Evolutionary conservation across 805 yeast genomes (phyloP), one percentile per base, ranked within the genome.

Genomic region (Starmerella cellae): DNA sequence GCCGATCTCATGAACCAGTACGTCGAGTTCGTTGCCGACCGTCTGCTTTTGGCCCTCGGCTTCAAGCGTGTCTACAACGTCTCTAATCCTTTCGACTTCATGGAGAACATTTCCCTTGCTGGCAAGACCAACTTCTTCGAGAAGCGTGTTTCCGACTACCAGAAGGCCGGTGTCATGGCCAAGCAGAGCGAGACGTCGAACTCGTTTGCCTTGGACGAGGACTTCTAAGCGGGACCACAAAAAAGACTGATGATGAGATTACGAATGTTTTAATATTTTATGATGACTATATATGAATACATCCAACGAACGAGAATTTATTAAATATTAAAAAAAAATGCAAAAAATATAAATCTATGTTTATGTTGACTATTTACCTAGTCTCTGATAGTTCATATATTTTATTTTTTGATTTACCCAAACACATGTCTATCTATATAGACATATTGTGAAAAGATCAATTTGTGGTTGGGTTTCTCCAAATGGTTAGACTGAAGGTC

Each of bases 111-210:
- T 59, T 88, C 97, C 8, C 75, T 88, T 56, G 94, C 96, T 46
- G 98, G 98, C 67, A 88, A 88, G 76, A 88, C 98, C 57, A 88
- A 91, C 73, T 88, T 88, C 77, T 88, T 88, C 61, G 98, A 88
- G 73, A 88, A 88, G 77, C 82, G 98, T 69, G 98, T 88, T 45
- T 82, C 94, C 45, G 98, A 88, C 67, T 88, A 88, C 69, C 98
- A 88, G 70, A 91, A 88, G 71, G 97, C 98, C 45, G 97, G 98
- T 71, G 98, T 88, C 59, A 88, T 88, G 91, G 88, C 94, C 53
- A 71, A 72, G 53, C 73, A 75, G 48, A 68, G 65, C 50, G 71
- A 69, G 60, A 38, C 38, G 38, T 32, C 44, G 23, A 39, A 42
- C 42, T 73, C 75, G 36, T 87, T 88, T 67, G 68, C 80, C 38